phyloP scores from a whole-genome alignment of 306 rosid species.

The Mucuna pruriens region DNA sequence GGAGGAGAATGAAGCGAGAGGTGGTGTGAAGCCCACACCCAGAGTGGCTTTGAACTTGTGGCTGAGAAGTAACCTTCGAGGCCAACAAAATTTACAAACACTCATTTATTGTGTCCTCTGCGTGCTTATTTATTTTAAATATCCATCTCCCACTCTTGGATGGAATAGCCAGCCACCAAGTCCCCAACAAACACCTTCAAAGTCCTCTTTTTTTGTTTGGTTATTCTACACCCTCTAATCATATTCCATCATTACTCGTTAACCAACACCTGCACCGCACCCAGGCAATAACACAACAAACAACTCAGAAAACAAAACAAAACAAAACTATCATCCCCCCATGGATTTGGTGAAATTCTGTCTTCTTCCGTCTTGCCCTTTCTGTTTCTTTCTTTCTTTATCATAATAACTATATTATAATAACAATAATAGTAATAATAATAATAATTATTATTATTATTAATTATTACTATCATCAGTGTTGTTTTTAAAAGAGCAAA shows the following conservation, averaged over 20 bases:
- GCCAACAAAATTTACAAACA: conserved; percentile 49
- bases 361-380: conserved; percentile 44
- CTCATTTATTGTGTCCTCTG: conserved; percentile 32
- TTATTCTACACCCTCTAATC: not conserved
- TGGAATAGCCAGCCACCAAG: not conserved
- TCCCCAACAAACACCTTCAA: not conserved
- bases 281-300: conserved; percentile 13
- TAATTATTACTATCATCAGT: not conserved
- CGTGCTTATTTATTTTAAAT: conserved; percentile 2
- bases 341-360: conserved; percentile 57
- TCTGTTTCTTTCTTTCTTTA: not conserved
- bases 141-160: not conserved
- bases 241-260: conserved; percentile 19
- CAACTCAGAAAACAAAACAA: not conserved
- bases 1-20: conserved; percentile 48
- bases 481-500: not conserved
- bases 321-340: conserved; percentile 31
- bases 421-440: too few species aligned
- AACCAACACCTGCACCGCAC: conserved; percentile 1
- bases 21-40: conserved; percentile 40
- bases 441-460: not conserved
- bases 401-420: not conserved
- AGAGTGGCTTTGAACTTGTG: conserved; percentile 59
- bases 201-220: conserved; percentile 7
- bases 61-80: conserved; percentile 37